Percentiles rank a stretch among this genome's conserved stretches.
Conservation (phyloP, 768 basidiomycete genomes). For the Amanita rimosa region DNA sequence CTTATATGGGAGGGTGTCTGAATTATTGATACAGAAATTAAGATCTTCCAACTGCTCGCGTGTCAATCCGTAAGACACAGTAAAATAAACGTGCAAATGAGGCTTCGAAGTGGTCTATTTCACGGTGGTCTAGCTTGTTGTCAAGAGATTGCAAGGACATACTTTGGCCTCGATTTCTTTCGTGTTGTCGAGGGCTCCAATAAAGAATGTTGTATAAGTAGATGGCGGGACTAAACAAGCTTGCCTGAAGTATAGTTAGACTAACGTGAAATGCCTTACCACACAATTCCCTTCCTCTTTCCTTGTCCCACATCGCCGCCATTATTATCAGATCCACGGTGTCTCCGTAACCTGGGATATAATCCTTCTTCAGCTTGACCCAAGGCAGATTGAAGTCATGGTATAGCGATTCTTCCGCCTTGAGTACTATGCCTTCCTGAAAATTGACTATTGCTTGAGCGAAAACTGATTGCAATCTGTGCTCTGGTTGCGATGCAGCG, state of each 20-base stretch:
- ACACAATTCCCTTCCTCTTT: constrained; percentile 63
- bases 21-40: constrained; percentile 53
- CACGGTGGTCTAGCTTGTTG: not conserved
- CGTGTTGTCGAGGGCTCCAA: constrained; percentile 53
- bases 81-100: constrained; percentile 66
- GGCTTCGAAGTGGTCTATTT: constrained; percentile 33
- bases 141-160: constrained; percentile 10
- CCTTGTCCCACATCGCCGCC: constrained; percentile 72
- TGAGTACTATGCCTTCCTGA: constrained; percentile 70
- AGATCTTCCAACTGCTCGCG: constrained; percentile 59
- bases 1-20: constrained; percentile 24
- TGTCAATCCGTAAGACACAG: constrained; percentile 61
- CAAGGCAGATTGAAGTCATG: constrained; percentile 56
- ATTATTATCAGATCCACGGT: constrained; percentile 68
- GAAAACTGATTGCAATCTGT: constrained; percentile 32
- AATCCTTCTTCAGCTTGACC: constrained; percentile 87
- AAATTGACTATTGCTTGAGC: constrained; percentile 36
- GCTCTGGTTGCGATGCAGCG: constrained; percentile 9
- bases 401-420: constrained; percentile 59
- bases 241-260: not conserved
- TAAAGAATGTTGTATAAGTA: constrained; percentile 70
- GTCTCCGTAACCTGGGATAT: constrained; percentile 79
- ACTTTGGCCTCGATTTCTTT: constrained; percentile 29
- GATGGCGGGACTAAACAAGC: constrained; percentile 46
- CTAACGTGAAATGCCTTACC: constrained; percentile 29